Evolutionary conservation across 1,284 basidiomycete genomes (phyloP), one percentile per base, ranked within the genome.

Genomic region (Cryptococcus jaspeensis): DNA sequence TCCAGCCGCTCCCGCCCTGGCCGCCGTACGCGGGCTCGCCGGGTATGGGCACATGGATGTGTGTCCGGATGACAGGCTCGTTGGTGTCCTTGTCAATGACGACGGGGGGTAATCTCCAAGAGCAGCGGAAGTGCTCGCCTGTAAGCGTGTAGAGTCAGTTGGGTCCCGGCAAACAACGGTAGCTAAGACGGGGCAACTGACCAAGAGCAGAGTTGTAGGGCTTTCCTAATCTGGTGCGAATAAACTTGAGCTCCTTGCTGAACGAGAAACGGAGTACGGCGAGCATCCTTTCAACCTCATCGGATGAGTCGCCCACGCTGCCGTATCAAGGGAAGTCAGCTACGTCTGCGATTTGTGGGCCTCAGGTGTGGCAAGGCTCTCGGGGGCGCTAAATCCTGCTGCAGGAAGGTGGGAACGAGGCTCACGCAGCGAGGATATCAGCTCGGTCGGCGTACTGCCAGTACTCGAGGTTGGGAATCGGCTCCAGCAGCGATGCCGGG

Each of bases 371-470:
- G 28, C 28, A 32, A 4, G 5, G 28, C 28, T 9, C 5, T 9
- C 9, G 28, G 28, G 28, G 28, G 28, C 28, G 37, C 23, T 8
- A 38, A 22, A n/a, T 5, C 32, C 20, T 20, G 23, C n/a, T 25
- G 25, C 16, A 37, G 1, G 3, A 20, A 32, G 5, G 18, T 11
- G n/a, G 15, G 12, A 9, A 32, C 28, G 11, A 28, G n/a, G 66
- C 85, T 79, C 72, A 93, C 91, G 90, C 86, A 68, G 88, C 87
- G 73, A 96, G 93, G 45, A 93, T 81, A 76, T 97, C 94, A 11
- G 93, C 92, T 61, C 94, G 83, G 77, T 97, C 93, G 48, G 93
- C 83, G 70, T 95, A 97, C 64, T 92, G 89, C 90, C 90, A 95
- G 78, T 92, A 94, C 78, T 96, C 93, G 53, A 97, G 83, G 76